Conservation (phyloP, 257 asterid genomes). For the Nicotiana knightiana region DNA sequence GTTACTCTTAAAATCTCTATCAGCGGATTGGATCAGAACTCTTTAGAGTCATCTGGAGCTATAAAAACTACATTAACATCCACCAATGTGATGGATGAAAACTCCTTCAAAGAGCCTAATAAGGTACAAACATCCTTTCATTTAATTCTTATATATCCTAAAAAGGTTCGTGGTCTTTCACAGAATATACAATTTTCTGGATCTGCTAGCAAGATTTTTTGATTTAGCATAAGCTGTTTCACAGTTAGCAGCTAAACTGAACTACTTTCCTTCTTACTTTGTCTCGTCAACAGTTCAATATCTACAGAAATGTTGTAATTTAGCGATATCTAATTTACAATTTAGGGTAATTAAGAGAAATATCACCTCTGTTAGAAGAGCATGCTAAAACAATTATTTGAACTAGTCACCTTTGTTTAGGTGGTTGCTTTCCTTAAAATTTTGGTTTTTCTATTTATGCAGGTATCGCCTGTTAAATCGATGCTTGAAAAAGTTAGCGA, state of each 20-base stretch:
- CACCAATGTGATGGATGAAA: constrained; percentile 57
- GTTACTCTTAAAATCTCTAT: constrained; percentile 40
- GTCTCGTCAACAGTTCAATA: neutral
- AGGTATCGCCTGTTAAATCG: constrained; percentile 51
- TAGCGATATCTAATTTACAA: neutral
- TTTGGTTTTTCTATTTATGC: constrained; percentile 20
- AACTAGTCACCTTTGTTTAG: neutral
- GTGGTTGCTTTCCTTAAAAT: neutral
- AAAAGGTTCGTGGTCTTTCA: neutral
- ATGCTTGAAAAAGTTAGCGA: constrained; percentile 36
- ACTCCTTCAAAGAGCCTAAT: constrained; percentile 57
- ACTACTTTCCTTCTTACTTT: neutral
- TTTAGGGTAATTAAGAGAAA: neutral
- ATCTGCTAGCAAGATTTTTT: neutral
- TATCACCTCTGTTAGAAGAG: neutral
- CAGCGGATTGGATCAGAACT: constrained; percentile 36
- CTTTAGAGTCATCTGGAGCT: constrained; percentile 43
- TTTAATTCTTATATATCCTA: neutral
- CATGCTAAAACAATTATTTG: neutral
- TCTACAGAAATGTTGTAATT: neutral
- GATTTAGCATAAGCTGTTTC: neutral
- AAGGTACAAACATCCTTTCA: constrained; percentile 36
- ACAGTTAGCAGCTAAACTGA: neutral
- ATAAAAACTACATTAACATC: constrained; percentile 53
- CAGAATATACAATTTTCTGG: neutral